Base-by-base conservation (phyloP, 768 basidiomycete genomes). In the Macrolepiota dolichaula region DNA sequence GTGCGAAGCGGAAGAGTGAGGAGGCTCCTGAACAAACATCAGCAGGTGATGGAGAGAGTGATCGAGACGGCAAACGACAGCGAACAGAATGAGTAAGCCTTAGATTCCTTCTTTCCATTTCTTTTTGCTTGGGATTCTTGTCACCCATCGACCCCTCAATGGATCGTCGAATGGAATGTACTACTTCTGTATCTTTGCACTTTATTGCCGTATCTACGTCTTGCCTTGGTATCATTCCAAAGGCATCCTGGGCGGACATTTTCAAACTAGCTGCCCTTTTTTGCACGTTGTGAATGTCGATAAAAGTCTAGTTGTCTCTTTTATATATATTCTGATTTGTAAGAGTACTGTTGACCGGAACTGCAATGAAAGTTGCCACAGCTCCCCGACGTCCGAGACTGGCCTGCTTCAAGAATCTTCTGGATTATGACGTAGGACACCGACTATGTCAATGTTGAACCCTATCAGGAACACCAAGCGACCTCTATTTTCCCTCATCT, bases 41-140 rank as follows among this genome's bases (percentile, higher is more conserved):
- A 0, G 62, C 62, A 4, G 63, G 51, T 25, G 66, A 64, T 46
- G 67, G 62, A 24, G 71, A 71, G 29, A 71, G 67, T 27, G 72
- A 65, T 35, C 67, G 75, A 47, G 76, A 78, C 51, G 73, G 72
- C 24, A 77, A 80, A 69, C 73, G 78, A 57, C 74, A 73, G 63
- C 72, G 77, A 67, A 76, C 76, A 12, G 81, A 81, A 51, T 82
- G 52, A 60, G 15, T 29, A 13, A 9, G 22, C 25, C 25, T 7
- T 52, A 10, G 36, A 47, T 24, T 25, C 17, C 19, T 37, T 11
- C 13, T 40, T 55, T 51, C 51, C 35, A 44, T 27, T 59, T 19
- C 27, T 24, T 46, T 5, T 51, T 62, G 19, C 51, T 44, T 57
- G 52, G 29, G 37, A 15, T 38, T 35, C 25, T 27, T 15, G 52